Conservation (phyloP, 2,329 filamentous ascomycete genomes). For the Penicillium sp. region DNA sequence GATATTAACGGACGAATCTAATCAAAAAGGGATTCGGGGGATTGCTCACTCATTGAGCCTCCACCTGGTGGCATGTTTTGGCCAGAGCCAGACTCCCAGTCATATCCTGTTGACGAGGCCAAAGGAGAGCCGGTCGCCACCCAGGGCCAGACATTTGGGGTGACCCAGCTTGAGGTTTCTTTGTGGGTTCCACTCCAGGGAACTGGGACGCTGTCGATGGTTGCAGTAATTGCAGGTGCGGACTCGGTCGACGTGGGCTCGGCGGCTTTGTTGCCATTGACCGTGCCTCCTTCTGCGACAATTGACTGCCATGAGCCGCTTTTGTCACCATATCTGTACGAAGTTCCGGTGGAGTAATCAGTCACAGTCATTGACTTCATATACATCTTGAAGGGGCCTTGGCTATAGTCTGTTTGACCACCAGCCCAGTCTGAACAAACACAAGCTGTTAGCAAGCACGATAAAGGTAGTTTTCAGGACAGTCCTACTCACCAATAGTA, state of each 20-base stretch:
- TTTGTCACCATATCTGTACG: conserved; percentile 78
- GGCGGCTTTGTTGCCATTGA: conserved; percentile 63
- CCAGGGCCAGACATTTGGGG: conserved; percentile 69
- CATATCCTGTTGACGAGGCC: conserved; percentile 52
- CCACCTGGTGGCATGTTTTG: conserved; percentile 74
- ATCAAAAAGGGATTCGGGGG: conserved; percentile 24
- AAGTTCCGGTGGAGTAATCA: conserved; percentile 88
- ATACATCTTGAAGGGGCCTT: conserved; percentile 83
- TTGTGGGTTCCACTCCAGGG: conserved; percentile 59
- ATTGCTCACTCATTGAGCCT: conserved; percentile 64
- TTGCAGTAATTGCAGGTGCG: conserved; percentile 64
- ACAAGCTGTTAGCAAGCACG: background rate
- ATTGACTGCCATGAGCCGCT: conserved; percentile 82
- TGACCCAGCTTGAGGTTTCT: conserved; percentile 49
- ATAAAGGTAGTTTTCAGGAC: background rate
- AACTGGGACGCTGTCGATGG: conserved; percentile 62
- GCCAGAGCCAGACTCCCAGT: conserved; percentile 75
- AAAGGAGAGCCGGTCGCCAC: conserved; percentile 55
- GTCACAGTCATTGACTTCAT: conserved; percentile 73
- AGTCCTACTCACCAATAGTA: conserved; percentile 62
- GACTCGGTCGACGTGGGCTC: conserved; percentile 45
- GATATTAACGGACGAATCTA: conserved; percentile 30
- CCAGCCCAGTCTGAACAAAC: conserved; percentile 68
- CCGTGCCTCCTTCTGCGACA: conserved; percentile 69
- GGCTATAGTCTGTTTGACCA: conserved; percentile 77